A percentile compares a stretch with the other conserved stretches of the same genome.
Conservation (phyloP, 116 monocot genomes). For the Posidonia oceanica region DNA sequence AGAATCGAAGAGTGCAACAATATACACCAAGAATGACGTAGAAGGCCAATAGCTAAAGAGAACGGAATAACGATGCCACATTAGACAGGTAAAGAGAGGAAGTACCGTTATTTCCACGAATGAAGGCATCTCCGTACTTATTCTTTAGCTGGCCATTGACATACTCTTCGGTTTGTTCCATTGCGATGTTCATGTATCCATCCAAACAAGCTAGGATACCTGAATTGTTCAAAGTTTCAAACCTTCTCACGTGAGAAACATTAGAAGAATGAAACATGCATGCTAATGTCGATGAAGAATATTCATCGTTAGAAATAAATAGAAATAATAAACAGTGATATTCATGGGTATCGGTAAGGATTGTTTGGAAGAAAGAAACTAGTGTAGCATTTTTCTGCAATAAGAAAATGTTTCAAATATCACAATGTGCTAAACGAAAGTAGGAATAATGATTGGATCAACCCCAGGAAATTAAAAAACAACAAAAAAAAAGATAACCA, state of each 20-base stretch:
- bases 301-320: no score
- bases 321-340: no score
- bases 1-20: not conserved
- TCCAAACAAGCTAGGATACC: slow-evolving; percentile 96
- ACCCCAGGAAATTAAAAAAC: no score
- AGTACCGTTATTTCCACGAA: slow-evolving; percentile 95
- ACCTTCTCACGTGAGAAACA: not conserved
- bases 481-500: no score
- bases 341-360: not conserved
- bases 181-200: slow-evolving; percentile 99
- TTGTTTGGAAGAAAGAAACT: not conserved
- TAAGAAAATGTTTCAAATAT: no score
- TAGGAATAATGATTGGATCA: no score
- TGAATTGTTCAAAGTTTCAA: slow-evolving; percentile 11
- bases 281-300: not conserved
- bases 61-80: not conserved
- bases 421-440: no score
- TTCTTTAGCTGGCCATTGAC: slow-evolving; percentile 97
- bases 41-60: no score
- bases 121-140: slow-evolving; percentile 98
- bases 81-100: not conserved
- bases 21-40: not conserved
- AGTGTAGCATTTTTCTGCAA: not conserved
- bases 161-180: slow-evolving; percentile 99
- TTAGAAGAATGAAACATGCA: not conserved